Evolutionary conservation across 371 early-diverging fungal species (phyloP).

Genomic region (Synchytrium microbalum): DNA sequence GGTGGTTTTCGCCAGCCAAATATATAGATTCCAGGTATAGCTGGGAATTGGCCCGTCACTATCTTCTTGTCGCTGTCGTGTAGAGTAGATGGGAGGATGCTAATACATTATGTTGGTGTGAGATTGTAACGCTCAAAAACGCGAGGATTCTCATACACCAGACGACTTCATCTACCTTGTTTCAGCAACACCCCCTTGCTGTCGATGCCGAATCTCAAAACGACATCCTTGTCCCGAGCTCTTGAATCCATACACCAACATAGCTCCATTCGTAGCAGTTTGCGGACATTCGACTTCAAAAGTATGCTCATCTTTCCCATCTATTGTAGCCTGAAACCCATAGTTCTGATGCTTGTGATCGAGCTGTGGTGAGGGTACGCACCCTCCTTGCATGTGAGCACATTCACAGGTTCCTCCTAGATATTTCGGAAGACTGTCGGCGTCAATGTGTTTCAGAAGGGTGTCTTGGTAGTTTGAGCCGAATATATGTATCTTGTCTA

Average conservation of each 20-base stretch:
- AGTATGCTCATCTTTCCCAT: constrained; percentile 9
- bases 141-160: too few relatives aligned
- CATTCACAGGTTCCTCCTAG: constrained; percentile 75
- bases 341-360: constrained; percentile 19
- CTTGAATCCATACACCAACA: constrained; percentile 18
- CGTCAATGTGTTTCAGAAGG: constrained; percentile 63
- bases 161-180: constrained; percentile 10
- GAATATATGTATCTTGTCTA: constrained; percentile 71
- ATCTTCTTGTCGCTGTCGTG: constrained; percentile 15
- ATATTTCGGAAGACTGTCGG: constrained; percentile 64
- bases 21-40: constrained; percentile 11
- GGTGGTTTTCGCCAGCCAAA: constrained; percentile 16
- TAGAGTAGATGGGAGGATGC: background rate
- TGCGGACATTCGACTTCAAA: background rate
- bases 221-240: constrained; percentile 14
- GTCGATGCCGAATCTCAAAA: constrained; percentile 19
- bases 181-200: constrained; percentile 6
- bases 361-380: constrained; percentile 29
- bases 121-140: background rate
- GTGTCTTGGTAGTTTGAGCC: constrained; percentile 56
- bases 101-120: background rate
- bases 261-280: background rate
- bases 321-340: constrained; percentile 15
- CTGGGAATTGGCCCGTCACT: constrained; percentile 6
- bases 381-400: constrained; percentile 66